Base-by-base conservation (phyloP, 2,329 filamentous ascomycete genomes). In the Mycosphaerella sp. region DNA sequence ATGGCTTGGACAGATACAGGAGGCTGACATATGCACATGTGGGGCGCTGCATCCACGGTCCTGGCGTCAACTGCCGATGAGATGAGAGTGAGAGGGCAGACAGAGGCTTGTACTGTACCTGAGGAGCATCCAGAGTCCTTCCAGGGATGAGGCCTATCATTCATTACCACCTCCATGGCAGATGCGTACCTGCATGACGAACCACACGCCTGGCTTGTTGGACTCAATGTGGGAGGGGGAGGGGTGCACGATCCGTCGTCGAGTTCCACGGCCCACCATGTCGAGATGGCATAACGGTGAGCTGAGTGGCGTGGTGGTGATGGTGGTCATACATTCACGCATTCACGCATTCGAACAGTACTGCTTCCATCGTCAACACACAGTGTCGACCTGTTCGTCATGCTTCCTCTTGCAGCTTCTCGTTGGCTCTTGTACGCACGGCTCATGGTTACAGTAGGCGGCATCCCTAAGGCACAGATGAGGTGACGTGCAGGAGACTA, bases 181-280 rank as follows among this genome's bases (percentile, higher is more conserved):
- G 21, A 48, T 32, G 44, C 40, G 53, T 58, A 54, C 56, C 56
- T 58, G 56, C 56, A 52, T 53, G 28, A 10, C 34, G 41, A 18
- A 51, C 50, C 50, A 48, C 34, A 48, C 34, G 43, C 48, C 49
- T 52, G 56, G 53, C 46, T 52, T 44, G 27, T 35, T 39, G 36
- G 48, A 27, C 18, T 30, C 41, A 45, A 30, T 35, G 17, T 43
- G 39, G 35, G n/a, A n/a, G n/a, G n/a, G n/a, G n/a, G 39, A 16
- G 16, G 37, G 30, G 10, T 9, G 10, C 9, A n/a, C 30, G 6
- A 10, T 34, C 9, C 13, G 39, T 17, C 14, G 45, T 17, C 25
- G 36, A 41, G 39, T 42, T 27, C 36, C 27, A 18, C n/a, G n/a
- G 35, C 41, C 14, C 41, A 42, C 42, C 46, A 35, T 27, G 42